Evolutionary conservation across 371 early-diverging fungal species (phyloP), one percentile per base, ranked within the genome.

Genomic region (Dichotomocladium elegans): DNA sequence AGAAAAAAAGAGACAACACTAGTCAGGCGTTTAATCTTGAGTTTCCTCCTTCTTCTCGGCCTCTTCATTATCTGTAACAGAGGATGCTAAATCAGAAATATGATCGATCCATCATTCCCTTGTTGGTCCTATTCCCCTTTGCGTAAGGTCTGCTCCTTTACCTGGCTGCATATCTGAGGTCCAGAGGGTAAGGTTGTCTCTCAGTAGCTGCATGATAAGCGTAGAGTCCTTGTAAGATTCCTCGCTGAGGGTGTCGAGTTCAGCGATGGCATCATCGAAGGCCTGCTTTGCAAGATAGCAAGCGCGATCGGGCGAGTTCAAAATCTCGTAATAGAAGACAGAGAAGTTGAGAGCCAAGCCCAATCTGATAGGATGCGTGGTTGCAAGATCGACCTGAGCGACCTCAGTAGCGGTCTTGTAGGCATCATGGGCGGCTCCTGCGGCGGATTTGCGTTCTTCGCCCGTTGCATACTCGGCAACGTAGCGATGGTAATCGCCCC

Each of bases 161-260:
- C 74, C 74, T 34, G 94, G 96, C 77, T 94, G 94, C 66, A 96
- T 85, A 68, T 97, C 98, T 33, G 95, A 91, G 47, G 99, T 96
- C 99, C 99, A 99, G 59, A 99, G 89, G 37, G 99, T 99, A 64
- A 99, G 79, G 81, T 99, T 99, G 78, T 99, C 99, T 66, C 99
- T 86, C 63, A 99, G 83, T 54, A 99, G 86, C 82, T 99, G 99
- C 99, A 99, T 99, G 80, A 99, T 99, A 55, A 99, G 86, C 27
- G 99, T 99, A 49, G 95, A 95, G 81, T 99, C 99, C 88, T 99
- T 99, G 95, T 99, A 99, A 58, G 93, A 93, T 70, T 99, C 99
- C 76, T 99, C 99, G 64, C 89, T 89, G 44, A 99, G 83, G 56
- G 91, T 92, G 81, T 99, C 99, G 58, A 99, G 83, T 76, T 98